Conservation (phyloP, 2,329 filamentous ascomycete species). For the Fusarium euwallaceae region DNA sequence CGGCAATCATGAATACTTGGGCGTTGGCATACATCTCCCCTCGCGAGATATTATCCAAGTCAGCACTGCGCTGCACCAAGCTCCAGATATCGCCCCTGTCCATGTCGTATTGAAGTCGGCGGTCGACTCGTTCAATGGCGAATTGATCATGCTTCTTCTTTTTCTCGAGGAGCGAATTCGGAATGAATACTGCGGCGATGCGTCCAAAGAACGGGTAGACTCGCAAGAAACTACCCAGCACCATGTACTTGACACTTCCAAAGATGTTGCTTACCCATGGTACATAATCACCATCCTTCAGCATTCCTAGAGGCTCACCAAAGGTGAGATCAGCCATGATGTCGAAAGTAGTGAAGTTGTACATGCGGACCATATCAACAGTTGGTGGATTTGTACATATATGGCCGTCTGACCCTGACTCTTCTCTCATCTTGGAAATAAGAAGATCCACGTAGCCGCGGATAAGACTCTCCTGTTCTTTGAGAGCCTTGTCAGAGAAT, state of each 20-base stretch:
- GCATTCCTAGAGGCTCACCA: not conserved
- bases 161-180: not conserved
- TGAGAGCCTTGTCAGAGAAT: not conserved
- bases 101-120: not conserved
- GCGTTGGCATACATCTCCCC: slow-evolving; percentile 11
- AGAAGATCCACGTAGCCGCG: not conserved
- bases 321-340: slow-evolving; percentile 3
- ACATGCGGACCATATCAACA: not conserved
- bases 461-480: not conserved
- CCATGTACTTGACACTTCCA: not conserved
- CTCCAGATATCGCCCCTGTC: slow-evolving; percentile 11
- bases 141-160: not conserved
- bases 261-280: slow-evolving; percentile 4
- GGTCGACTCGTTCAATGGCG: not conserved
- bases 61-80: not conserved
- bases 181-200: not conserved
- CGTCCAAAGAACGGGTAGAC: not conserved
- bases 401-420: not conserved
- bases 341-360: not conserved
- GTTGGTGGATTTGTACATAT: not conserved
- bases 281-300: not conserved
- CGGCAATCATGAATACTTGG: not conserved
- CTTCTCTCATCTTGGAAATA: not conserved
- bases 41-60: not conserved
- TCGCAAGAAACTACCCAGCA: not conserved